Base-by-base conservation (phyloP, 2,329 filamentous ascomycete genomes). In the Ophiostoma populinum region DNA sequence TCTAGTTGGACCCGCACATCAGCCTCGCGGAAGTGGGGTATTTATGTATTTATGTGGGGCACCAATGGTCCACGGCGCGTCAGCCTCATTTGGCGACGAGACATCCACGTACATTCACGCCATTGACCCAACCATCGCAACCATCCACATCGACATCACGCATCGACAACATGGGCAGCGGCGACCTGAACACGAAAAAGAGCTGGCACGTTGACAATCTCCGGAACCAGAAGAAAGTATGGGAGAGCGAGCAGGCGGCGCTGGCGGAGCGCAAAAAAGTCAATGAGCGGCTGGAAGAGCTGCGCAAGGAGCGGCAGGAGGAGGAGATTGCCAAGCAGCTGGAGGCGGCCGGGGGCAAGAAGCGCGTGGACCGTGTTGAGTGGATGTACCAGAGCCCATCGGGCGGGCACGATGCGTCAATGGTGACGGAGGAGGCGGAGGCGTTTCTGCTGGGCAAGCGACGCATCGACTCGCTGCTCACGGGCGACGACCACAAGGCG, bases 311-410 rank as follows among this genome's bases (percentile, higher is more conserved):
- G 59, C 75, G 86, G 31, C 76, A 80, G 32, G 80, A 93, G 45
- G 83, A 94, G 54, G 86, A 95, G 54, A 71, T 95, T 1, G 81
- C 94, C 55, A 72, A 75, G 35, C 69, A 95, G 45, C 82, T 94
- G 38, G 90, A 94, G 56, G 76, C 79, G 3, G 79, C 85, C 1
- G 90, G 90, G 24, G 85, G 86, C 37, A 73, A 70, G 47, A 86
- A 83, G 50, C 69, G 78, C 35, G 60, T 79, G 20, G 77, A 87
- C 47, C 75, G 85, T 24, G 87, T 98, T 18, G 90, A 95, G 49
- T 98, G 90, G 82, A 94, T 98, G 83, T 98, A 98, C 57, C 74
- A 79, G 47, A 87, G 87, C 1, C 85, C 90, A 7, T 79, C 77
- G 33, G 65, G 70, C 48, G 81, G 82, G 24, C 76, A 80, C 49